A percentile compares a stretch with the other conserved stretches of the same genome.
These are phyloP conservation scores for Chlamydomonas schloesseri DNA, from an alignment of 139 green algal genomes.

Conservation along the genomic window DNA sequence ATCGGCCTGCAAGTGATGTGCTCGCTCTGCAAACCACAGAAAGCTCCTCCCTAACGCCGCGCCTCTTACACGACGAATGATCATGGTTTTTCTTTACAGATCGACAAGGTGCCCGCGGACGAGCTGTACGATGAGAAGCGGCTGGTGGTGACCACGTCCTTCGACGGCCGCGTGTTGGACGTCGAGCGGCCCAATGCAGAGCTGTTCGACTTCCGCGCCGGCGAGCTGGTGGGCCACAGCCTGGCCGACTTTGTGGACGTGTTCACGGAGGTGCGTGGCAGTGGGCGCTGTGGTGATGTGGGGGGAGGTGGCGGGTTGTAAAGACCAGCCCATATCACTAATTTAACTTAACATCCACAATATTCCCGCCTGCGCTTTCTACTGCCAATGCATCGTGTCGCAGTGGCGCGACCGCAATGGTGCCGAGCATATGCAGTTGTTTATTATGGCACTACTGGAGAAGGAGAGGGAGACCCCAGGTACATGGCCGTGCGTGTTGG, in stretches of 20 bases:
- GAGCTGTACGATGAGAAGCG: constrained; percentile 18
- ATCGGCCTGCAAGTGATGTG: too few relatives aligned
- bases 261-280: constrained; percentile 20
- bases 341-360: too few relatives aligned
- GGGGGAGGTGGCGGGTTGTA: too few relatives aligned
- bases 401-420: constrained; percentile 39
- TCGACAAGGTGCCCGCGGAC: background rate
- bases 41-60: too few relatives aligned
- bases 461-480: constrained; percentile 50
- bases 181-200: background rate
- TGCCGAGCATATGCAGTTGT: constrained; percentile 25
- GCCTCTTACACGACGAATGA: too few relatives aligned
- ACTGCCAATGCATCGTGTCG: too few relatives aligned
- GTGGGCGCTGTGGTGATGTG: too few relatives aligned
- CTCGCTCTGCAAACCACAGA: too few relatives aligned
- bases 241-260: constrained; percentile 43
- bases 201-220: constrained; percentile 6
- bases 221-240: background rate
- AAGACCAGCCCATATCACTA: too few relatives aligned
- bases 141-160: background rate
- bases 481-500: too few relatives aligned
- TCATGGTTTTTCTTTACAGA: too few relatives aligned
- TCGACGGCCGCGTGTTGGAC: background rate
- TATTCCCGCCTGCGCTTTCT: too few relatives aligned
- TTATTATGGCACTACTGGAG: constrained; percentile 49